Base-by-base conservation (phyloP, 176 grass and related monocot species). In the Raddia guianensis region DNA sequence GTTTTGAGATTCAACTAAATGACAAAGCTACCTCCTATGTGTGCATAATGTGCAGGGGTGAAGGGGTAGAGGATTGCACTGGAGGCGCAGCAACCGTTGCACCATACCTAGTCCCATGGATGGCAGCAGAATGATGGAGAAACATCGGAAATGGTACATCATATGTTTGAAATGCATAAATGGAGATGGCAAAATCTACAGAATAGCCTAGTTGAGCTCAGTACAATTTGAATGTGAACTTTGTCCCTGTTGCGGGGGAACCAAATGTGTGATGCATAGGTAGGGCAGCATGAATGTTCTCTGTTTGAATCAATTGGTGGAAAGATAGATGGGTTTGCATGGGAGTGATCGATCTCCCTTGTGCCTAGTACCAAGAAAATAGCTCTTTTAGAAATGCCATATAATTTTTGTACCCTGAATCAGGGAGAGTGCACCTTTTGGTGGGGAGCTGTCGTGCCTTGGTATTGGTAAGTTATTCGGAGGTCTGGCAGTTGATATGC, bases 161-260 rank as follows among this genome's bases (percentile, higher is more conserved):
- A 35, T 67, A 79, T 53, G 52, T 66, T 62, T 16, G 5, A n/a
- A 89, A 34, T 74, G 69, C 63, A 57, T 63, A 62, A 77, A 82
- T 56, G n/a, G 3, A 76, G 27, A 89, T 34, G 53, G 58, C 33
- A 77, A 80, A 71, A 83, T 81, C 32, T 13, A 79, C 47, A 79
- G 18, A 33, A 37, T 79, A 40, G 18, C 27, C 35, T 76, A 61
- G 21, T 80, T 65, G 64, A 80, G 69, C 43, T 61, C 52, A 74
- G 52, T 88, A 86, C 78, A 68, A 83, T 80, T 86, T 72, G 86
- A 81, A 75, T 86, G 78, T 0, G 27, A 78, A 79, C 10, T 48
- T 62, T 79, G 63, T 66, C 70, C 65, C 52, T 61, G 51, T 66
- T 68, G 18, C 12, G 65, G 57, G 42, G 70, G 8, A 6, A 20